Evolutionary conservation across 2,329 filamentous ascomycete genomes (phyloP).

Genomic region (Arthroderma uncinatum): DNA sequence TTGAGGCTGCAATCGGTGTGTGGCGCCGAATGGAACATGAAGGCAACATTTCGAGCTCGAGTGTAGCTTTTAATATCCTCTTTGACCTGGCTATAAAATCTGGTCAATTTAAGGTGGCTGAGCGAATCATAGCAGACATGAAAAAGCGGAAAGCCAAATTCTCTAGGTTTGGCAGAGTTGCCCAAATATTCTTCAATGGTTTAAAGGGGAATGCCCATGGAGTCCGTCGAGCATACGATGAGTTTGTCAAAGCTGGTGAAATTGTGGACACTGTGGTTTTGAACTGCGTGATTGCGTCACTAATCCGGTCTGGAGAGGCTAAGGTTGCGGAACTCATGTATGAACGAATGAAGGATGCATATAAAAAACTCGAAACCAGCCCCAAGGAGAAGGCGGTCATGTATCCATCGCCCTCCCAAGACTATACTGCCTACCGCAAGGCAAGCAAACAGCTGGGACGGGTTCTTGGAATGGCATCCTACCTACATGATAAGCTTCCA

Average conservation of each 20-base stretch:
- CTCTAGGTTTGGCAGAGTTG: constrained; percentile 71
- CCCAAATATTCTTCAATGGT: constrained; percentile 73
- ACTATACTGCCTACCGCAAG: constrained; percentile 25
- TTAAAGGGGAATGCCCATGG: constrained; percentile 60
- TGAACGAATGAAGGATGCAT: constrained; percentile 62
- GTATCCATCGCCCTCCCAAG: constrained; percentile 24
- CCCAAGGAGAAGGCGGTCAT: constrained; percentile 22
- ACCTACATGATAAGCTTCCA: constrained; percentile 38
- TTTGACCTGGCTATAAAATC: constrained; percentile 82
- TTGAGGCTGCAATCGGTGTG: constrained; percentile 59
- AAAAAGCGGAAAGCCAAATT: constrained; percentile 52
- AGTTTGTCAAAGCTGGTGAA: constrained; percentile 74
- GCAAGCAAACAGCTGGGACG: constrained; percentile 37
- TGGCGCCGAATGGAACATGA: constrained; percentile 85
- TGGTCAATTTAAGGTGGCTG: constrained; percentile 70
- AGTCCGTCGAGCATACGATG: constrained; percentile 64
- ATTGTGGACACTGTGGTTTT: constrained; percentile 78
- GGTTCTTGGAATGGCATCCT: constrained; percentile 37
- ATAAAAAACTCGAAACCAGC: constrained; percentile 26
- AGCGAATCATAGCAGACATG: constrained; percentile 80
- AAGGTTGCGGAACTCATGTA: constrained; percentile 71
- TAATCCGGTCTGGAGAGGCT: constrained; percentile 66
- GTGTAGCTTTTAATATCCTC: constrained; percentile 85
- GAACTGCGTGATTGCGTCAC: constrained; percentile 72
- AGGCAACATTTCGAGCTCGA: constrained; percentile 52